Percentiles rank a stretch among this genome's conserved stretches.
These are phyloP conservation scores for Lipomyces yamadae DNA, from an alignment of 805 yeast species.

Conservation along the genomic window DNA sequence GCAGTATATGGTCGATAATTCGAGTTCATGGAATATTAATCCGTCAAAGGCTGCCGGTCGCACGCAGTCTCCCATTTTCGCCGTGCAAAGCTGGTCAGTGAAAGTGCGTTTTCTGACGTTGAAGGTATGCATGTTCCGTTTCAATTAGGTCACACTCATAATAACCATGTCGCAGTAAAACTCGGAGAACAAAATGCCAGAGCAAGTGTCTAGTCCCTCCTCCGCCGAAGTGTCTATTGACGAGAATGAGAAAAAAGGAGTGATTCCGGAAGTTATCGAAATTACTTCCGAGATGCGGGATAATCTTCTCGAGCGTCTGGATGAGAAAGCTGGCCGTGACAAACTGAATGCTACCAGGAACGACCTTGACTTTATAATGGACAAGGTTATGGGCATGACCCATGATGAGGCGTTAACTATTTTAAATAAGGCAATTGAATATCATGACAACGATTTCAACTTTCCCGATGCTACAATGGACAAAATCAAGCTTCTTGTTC, in stretches of 20 bases:
- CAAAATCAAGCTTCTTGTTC: constrained; percentile 15
- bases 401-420: constrained; percentile 49
- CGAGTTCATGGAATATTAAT: no score
- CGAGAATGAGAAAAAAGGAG: not conserved
- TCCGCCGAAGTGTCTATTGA: not conserved
- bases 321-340: not conserved
- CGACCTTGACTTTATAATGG: constrained; percentile 49
- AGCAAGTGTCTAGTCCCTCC: not conserved
- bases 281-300: not conserved
- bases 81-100: no score
- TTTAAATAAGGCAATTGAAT: constrained; percentile 48
- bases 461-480: constrained; percentile 15
- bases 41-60: no score
- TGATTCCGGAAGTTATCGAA: not conserved
- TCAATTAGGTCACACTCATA: no score
- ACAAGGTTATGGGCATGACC: constrained; percentile 48
- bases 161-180: no score
- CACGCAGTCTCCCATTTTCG: no score
- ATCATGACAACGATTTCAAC: constrained; percentile 53
- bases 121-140: not conserved
- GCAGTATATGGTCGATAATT: no score
- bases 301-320: not conserved
- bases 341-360: not conserved
- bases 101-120: no score
- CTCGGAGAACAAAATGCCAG: not conserved